These are phyloP conservation scores for Neurospora intermedia DNA, from an alignment of 495 filamentous ascomycete genomes.

Conservation along the genomic window DNA sequence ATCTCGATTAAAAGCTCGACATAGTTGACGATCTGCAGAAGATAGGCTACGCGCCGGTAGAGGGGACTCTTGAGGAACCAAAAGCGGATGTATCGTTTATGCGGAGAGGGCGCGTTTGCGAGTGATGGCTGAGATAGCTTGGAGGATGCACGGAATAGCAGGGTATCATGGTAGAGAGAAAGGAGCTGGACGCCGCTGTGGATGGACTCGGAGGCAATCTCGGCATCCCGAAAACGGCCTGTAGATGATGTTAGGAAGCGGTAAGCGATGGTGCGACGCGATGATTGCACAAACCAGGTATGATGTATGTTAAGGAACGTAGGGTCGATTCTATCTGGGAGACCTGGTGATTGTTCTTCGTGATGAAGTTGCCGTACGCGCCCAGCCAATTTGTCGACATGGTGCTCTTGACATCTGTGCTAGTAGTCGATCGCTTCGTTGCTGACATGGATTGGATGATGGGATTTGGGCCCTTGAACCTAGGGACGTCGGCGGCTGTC, in stretches of 20 bases:
- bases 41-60: constrained; percentile 66
- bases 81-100: constrained; percentile 83
- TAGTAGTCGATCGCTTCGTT: not conserved
- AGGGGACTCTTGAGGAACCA: constrained; percentile 66
- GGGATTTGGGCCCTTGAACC: not conserved
- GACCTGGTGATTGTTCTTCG: constrained; percentile 83
- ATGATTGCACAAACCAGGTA: constrained; percentile 55
- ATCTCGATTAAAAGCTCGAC: constrained; percentile 83
- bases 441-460: not conserved
- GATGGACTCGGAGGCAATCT: constrained; percentile 87
- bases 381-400: constrained; percentile 58
- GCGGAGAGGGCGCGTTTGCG: constrained; percentile 52
- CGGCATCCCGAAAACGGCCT: constrained; percentile 89
- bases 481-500: not conserved
- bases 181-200: constrained; percentile 82
- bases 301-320: constrained; percentile 87
- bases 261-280: not conserved
- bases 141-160: constrained; percentile 59
- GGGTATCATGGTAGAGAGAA: constrained; percentile 86
- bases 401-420: not conserved
- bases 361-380: constrained; percentile 85
- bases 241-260: constrained; percentile 7
- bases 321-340: constrained; percentile 88
- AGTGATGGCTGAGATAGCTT: constrained; percentile 32
- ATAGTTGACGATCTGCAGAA: constrained; percentile 83